A percentile compares a stretch with the other conserved stretches of the same genome.
Evolutionary conservation across 306 rosid species (phyloP).

Genomic region (Sophora flavescens): DNA sequence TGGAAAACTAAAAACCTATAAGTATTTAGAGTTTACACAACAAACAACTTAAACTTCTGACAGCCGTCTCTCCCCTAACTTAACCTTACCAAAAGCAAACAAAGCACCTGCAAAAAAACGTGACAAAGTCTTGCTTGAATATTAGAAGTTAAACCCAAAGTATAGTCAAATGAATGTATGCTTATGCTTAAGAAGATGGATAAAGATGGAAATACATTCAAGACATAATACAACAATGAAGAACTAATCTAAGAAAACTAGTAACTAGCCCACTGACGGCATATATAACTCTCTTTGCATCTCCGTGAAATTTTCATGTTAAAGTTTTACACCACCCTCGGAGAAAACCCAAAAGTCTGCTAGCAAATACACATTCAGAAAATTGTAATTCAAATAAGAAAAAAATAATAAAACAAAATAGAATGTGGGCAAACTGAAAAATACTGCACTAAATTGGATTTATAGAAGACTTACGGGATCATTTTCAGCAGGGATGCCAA

Average conservation of each 20-base stretch:
- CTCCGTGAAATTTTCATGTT: not conserved
- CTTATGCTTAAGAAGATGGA: slow-evolving; percentile 12
- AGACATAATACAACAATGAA: slow-evolving; percentile 12
- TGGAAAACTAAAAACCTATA: not conserved
- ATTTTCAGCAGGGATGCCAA: slow-evolving; percentile 62
- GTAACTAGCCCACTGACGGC: slow-evolving; percentile 6
- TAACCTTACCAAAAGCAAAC: slow-evolving; percentile 1
- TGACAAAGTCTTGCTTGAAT: not conserved
- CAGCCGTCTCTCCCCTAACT: not conserved
- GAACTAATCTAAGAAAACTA: slow-evolving; percentile 26
- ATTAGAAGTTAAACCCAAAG: slow-evolving; percentile 25
- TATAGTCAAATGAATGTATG: slow-evolving; percentile 9
- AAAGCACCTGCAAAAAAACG: not conserved
- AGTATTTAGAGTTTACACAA: not conserved
- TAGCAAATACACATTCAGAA: slow-evolving; percentile 16
- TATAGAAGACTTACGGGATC: slow-evolving; percentile 80
- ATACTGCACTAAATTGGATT: slow-evolving; percentile 31
- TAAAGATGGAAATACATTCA: slow-evolving; percentile 10
- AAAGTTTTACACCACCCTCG: slow-evolving; percentile 23
- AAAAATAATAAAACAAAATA: slow-evolving; percentile 14
- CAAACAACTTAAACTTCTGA: not conserved
- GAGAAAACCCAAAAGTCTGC: not conserved
- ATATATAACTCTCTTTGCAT: slow-evolving; percentile 17
- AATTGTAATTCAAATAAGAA: not conserved
- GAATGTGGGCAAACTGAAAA: slow-evolving; percentile 32